These are phyloP conservation scores for Dictyostelium intermedium DNA, from an alignment of 78 protist genomes.

Conservation along the genomic window DNA sequence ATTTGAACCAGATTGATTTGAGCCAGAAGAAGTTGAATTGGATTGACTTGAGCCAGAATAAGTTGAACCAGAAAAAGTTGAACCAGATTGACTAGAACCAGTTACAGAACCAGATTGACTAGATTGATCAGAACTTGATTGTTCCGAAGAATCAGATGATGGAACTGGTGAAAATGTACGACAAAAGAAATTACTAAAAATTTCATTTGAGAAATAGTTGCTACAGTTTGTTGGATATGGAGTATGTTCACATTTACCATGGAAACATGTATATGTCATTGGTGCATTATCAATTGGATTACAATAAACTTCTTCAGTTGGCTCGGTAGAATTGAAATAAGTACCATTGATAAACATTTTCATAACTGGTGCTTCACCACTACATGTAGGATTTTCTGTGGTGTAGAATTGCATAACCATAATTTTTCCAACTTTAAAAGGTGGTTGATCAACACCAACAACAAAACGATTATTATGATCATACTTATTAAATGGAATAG, in stretches of 20 bases:
- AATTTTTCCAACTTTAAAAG: background rate
- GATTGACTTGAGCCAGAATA: background rate
- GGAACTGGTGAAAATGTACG: constrained; percentile 8
- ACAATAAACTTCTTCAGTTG: background rate
- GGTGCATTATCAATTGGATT: background rate
- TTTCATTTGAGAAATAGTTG: background rate
- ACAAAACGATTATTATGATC: constrained; percentile 6
- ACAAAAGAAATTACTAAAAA: constrained; percentile 2
- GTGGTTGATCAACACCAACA: background rate
- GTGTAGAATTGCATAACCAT: constrained; percentile 43
- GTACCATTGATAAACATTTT: constrained; percentile 37
- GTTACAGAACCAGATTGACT: background rate
- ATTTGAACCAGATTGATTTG: background rate
- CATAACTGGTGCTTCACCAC: background rate
- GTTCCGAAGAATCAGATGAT: background rate
- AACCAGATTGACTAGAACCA: background rate
- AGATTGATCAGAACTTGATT: background rate
- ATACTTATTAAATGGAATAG: constrained; percentile 28
- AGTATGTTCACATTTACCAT: background rate
- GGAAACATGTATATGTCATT: background rate
- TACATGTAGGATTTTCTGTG: background rate
- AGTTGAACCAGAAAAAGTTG: background rate
- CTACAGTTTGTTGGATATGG: constrained; percentile 15
- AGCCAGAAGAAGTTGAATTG: background rate
- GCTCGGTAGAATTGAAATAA: background rate